Evolutionary conservation across 345 rosid genomes (phyloP).

Genomic region (Bruguiera parviflora): DNA sequence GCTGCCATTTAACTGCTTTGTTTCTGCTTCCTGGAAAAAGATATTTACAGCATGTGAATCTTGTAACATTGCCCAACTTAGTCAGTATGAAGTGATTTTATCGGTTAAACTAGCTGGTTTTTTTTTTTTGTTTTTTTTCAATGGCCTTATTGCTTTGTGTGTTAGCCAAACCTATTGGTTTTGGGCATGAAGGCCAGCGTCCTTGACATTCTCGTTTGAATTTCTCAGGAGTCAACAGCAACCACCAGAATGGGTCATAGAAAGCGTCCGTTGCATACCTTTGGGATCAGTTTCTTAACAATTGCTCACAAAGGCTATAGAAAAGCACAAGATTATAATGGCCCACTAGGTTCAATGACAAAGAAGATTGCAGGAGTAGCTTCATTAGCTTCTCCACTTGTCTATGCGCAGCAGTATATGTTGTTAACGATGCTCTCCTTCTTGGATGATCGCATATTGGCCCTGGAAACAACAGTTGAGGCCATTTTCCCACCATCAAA

Average conservation of each 20-base stretch:
- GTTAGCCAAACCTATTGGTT: too few species aligned
- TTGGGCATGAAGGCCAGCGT: too few species aligned
- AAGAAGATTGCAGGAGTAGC: conserved; percentile 23
- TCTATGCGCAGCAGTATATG: conserved; percentile 30
- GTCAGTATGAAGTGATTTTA: too few species aligned
- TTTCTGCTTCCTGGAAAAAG: too few species aligned
- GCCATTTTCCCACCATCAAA: conserved; percentile 48
- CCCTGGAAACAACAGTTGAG: conserved; percentile 38
- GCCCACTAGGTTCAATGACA: conserved; percentile 27
- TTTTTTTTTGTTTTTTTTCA: too few species aligned
- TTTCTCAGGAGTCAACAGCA: conserved; percentile 18
- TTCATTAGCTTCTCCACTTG: conserved; percentile 18
- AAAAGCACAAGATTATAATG: conserved; percentile 34
- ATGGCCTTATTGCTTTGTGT: too few species aligned
- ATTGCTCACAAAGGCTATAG: conserved; percentile 34
- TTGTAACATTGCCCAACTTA: too few species aligned
- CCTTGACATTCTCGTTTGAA: not conserved
- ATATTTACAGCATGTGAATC: too few species aligned
- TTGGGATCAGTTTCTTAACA: conserved; percentile 35
- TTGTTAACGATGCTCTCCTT: conserved; percentile 35
- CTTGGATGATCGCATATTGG: conserved; percentile 45
- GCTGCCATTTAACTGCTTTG: too few species aligned
- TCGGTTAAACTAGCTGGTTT: too few species aligned
- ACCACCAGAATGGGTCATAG: conserved; percentile 25
- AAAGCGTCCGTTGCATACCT: conserved; percentile 59